These are phyloP conservation scores for Asterionellopsis glacialis DNA, from an alignment of 108 stramenopile genomes.

Conservation along the genomic window DNA sequence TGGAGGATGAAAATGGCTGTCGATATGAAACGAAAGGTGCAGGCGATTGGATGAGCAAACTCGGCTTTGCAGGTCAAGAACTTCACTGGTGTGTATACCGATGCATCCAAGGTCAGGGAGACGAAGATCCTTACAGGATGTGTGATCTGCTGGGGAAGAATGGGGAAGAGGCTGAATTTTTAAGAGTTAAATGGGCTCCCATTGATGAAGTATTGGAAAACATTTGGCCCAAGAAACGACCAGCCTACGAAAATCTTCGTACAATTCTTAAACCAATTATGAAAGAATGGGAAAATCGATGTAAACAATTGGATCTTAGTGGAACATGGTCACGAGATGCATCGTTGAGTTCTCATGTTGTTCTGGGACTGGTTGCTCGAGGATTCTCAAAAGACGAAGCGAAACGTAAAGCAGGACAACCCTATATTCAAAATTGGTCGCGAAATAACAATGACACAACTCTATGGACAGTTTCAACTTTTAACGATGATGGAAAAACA, in stretches of 20 bases:
- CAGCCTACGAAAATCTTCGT: slow-evolving; percentile 25
- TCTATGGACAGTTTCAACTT: slow-evolving; percentile 37
- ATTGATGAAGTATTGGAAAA: slow-evolving; percentile 33
- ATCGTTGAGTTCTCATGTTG: slow-evolving; percentile 11
- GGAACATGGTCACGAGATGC: slow-evolving; percentile 43
- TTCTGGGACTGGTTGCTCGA: slow-evolving; percentile 27
- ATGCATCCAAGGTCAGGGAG: slow-evolving; percentile 30
- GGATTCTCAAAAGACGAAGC: slow-evolving; percentile 30
- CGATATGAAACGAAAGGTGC: slow-evolving; percentile 36
- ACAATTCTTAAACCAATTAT: slow-evolving; percentile 6
- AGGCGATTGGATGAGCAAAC: slow-evolving; percentile 33
- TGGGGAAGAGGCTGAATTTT: slow-evolving; percentile 42
- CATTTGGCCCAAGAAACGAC: slow-evolving; percentile 36
- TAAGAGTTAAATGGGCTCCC: slow-evolving; percentile 25
- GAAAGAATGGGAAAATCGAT: slow-evolving; percentile 30
- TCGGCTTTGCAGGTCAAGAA: slow-evolving; percentile 46
- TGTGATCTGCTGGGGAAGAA: slow-evolving; percentile 30
- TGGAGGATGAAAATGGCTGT: slow-evolving; percentile 12
- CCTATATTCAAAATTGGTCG: slow-evolving; percentile 42
- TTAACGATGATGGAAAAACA: slow-evolving; percentile 12
- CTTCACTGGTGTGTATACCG: slow-evolving; percentile 47
- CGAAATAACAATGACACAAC: background rate
- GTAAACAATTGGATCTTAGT: slow-evolving; percentile 15
- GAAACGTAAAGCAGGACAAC: slow-evolving; percentile 9
- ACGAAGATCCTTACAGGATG: slow-evolving; percentile 23